Base-by-base conservation (phyloP, 2,329 filamentous ascomycete species). In the Cladophialophora exuberans region DNA sequence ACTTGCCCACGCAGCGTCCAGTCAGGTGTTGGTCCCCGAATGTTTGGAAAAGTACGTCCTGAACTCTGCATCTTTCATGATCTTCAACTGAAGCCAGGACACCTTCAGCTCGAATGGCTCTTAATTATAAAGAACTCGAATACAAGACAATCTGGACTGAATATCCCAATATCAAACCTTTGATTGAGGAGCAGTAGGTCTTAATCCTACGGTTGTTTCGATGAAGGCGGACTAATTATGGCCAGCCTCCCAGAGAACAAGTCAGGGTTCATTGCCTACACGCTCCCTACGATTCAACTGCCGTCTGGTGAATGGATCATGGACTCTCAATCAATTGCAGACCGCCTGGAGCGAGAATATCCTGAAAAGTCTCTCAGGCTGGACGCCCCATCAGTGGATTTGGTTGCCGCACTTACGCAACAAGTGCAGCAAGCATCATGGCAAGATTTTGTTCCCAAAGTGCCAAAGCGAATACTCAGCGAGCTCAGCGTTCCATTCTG, bases 41-140 rank as follows among this genome's bases (percentile, higher is more conserved):
- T 7, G 17, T 33, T 10, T 49, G 46, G 46, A 49, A 49, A 20
- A 49, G 31, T 49, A 20, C 13, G 46, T n/a, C 3, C 18, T 11
- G 10, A 3, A 20, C 11, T 17, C 2, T 2, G 18, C 11, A 10
- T 15, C 39, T 3, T 11, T 43, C 10, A 10, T 11, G 17, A 9
- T 25, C 2, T 2, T 2, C 9, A 3, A 46, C n/a, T 15, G 9
- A 49, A 13, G 18, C 30, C 33, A 39, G 13, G 42, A 38, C 18
- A 13, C 20, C 33, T 3, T 33, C 30, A 52, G 41, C 39, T 3
- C 25, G 49, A 26, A 6, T 52, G 11, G 23, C 46, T 0, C 28
- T 52, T 5, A 52, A 52, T 28, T 52, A 33, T 28, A 52, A 52
- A 38, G 20, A 39, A 1, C 33, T 52, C 10, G 26, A 45, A 25